A percentile compares a stretch with the other conserved stretches of the same genome.
Evolutionary conservation across 306 rosid species (phyloP).

Genomic region (Acacia confusa): DNA sequence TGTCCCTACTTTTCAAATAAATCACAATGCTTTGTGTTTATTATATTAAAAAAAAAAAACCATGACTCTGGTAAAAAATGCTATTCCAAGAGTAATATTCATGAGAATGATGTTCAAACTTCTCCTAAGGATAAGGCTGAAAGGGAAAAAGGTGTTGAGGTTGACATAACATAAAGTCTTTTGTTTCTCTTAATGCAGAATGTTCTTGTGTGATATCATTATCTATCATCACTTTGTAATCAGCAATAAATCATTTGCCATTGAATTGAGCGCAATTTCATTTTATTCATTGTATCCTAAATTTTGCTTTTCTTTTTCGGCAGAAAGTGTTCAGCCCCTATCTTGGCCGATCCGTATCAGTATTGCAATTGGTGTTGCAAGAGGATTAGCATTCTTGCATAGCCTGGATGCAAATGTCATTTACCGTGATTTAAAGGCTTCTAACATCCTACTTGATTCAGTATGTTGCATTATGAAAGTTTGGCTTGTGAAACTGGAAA

Average conservation of each 20-base stretch:
- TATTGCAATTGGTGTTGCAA: conserved; percentile 74
- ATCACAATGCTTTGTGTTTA: neutral
- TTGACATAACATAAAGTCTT: neutral
- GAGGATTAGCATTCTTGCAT: conserved; percentile 78
- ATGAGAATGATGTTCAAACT: neutral
- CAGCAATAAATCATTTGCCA: neutral
- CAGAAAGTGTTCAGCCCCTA: conserved; percentile 90
- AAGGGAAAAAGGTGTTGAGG: neutral
- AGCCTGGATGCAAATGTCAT: conserved; percentile 73
- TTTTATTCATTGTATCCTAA: conserved; percentile 2
- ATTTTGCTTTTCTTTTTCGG: conserved; percentile 6
- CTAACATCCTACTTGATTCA: conserved; percentile 87
- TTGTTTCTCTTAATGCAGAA: neutral
- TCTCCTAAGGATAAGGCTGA: neutral
- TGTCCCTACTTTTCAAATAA: neutral
- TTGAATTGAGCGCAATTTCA: conserved; percentile 10
- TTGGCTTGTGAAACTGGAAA: conserved; percentile 3
- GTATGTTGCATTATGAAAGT: conserved; percentile 43
- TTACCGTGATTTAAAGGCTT: conserved; percentile 91
- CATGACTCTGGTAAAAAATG: neutral
- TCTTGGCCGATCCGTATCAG: conserved; percentile 66
- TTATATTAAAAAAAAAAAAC: neutral
- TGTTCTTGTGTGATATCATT: neutral
- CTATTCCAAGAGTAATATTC: neutral
- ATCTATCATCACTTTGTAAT: neutral